These are phyloP conservation scores for Lathyrus aphaca DNA, from an alignment of 306 rosid species.

Conservation along the genomic window DNA sequence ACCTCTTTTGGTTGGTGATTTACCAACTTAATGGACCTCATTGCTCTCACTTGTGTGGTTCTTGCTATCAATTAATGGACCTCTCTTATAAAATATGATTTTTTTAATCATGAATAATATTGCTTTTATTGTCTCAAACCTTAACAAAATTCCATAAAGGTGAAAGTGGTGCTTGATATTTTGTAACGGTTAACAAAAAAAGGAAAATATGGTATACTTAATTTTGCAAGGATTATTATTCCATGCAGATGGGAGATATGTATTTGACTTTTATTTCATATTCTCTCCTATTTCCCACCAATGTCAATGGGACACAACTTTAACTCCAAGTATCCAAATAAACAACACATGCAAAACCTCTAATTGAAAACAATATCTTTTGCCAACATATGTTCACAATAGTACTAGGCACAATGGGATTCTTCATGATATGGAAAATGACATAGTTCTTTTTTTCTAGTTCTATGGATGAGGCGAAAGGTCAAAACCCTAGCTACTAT, in stretches of 20 bases:
- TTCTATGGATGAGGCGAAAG: neutral
- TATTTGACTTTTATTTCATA: slow-evolving; percentile 1
- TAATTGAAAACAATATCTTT: neutral
- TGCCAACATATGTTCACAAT: neutral
- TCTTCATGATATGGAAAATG: neutral
- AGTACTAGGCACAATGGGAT: neutral
- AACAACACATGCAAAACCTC: neutral
- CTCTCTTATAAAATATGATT: too few relatives aligned
- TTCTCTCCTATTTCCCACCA: neutral
- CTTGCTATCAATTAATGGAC: too few relatives aligned
- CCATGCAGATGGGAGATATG: neutral
- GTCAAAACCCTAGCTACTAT: neutral
- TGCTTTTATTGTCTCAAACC: neutral
- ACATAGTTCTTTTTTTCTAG: neutral
- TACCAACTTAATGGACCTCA: too few relatives aligned
- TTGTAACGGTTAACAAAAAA: neutral
- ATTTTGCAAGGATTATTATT: neutral
- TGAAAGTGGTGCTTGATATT: neutral
- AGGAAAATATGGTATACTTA: neutral
- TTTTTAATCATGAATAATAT: too few relatives aligned
- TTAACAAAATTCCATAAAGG: neutral
- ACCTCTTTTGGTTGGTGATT: too few relatives aligned
- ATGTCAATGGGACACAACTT: neutral
- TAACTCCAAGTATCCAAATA: slow-evolving; percentile 16
- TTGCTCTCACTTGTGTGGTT: too few relatives aligned